A percentile compares a stretch with the other conserved stretches of the same genome.
These are phyloP conservation scores for Hypomyces rosellus DNA, from an alignment of 2,329 filamentous ascomycete species.

Conservation along the genomic window DNA sequence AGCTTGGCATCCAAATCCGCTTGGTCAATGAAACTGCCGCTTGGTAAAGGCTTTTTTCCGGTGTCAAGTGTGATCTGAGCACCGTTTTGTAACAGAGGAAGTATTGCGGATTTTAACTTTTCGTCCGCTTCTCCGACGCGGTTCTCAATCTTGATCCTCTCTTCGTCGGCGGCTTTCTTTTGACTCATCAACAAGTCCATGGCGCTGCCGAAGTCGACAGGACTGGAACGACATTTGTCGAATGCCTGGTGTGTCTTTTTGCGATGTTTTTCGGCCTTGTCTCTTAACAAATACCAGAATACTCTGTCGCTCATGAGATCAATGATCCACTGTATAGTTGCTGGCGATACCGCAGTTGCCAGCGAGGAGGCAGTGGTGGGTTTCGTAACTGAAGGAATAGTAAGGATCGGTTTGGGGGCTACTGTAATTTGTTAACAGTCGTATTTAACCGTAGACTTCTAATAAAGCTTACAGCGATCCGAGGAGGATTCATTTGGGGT, in stretches of 20 bases:
- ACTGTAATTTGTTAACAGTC: neutral
- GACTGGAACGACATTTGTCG: constrained; percentile 12
- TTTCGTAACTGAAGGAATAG: neutral
- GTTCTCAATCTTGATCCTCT: constrained; percentile 9
- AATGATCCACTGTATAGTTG: constrained; percentile 12
- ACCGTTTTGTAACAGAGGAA: neutral
- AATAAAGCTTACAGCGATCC: neutral
- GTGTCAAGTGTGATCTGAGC: neutral
- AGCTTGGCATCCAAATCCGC: neutral
- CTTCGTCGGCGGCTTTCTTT: constrained; percentile 10
- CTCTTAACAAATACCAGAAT: constrained; percentile 14
- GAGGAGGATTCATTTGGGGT: neutral
- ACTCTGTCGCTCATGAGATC: constrained; percentile 20
- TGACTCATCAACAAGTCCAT: constrained; percentile 15
- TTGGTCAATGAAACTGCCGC: neutral
- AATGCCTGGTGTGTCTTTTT: constrained; percentile 14
- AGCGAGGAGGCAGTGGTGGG: neutral
- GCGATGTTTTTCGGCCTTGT: constrained; percentile 14
- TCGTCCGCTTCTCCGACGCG: constrained; percentile 9
- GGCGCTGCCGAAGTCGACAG: constrained; percentile 18
- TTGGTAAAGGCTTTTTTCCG: neutral
- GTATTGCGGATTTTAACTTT: constrained; percentile 4
- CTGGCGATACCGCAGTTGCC: neutral
- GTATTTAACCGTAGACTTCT: neutral
- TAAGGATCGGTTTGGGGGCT: no score